phyloP scores from a whole-genome alignment of 495 filamentous ascomycete species.

The Hypoxylon fuscum region DNA sequence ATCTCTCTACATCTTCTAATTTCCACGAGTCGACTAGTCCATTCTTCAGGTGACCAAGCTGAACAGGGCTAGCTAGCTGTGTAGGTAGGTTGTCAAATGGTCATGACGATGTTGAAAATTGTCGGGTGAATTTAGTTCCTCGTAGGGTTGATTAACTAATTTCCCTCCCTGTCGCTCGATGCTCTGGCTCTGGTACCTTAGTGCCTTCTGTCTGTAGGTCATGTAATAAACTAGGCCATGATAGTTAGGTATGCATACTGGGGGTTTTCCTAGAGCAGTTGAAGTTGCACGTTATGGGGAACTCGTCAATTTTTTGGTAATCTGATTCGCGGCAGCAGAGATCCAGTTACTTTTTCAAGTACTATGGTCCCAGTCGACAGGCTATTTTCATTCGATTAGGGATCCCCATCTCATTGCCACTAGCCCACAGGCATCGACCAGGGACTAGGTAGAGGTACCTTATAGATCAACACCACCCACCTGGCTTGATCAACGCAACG shows the following conservation, averaged over 20 bases:
- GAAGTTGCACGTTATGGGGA: conserved; percentile 29
- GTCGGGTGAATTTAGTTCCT: conserved; percentile 14
- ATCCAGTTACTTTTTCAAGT: conserved; percentile 13
- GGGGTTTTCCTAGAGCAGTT: conserved; percentile 15
- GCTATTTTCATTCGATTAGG: conserved; percentile 22
- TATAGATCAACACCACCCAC: conserved; percentile 24
- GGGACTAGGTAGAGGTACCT: conserved; percentile 20
- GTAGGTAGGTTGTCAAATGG: conserved; percentile 1
- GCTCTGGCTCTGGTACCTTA: conserved; percentile 1
- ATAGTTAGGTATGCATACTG: conserved; percentile 5
- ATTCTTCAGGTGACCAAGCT: conserved; percentile 1
- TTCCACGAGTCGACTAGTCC: conserved; percentile 2
- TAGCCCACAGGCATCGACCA: conserved; percentile 19
- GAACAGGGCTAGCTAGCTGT: conserved; percentile 9
- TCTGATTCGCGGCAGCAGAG: conserved; percentile 20
- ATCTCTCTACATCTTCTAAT: conserved; percentile 10
- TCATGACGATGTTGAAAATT: conserved; percentile 10
- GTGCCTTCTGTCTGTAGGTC: conserved; percentile 16
- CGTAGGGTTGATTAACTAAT: conserved; percentile 16
- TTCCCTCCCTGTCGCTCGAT: conserved; percentile 1
- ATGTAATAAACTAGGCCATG: conserved; percentile 20
- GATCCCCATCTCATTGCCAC: conserved; percentile 21
- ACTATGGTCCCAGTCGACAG: conserved; percentile 20
- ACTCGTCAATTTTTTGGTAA: conserved; percentile 11
- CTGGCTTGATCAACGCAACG: conserved; percentile 17